Conservation (phyloP, 2,329 filamentous ascomycete genomes). For the Ascochyta koolunga region DNA sequence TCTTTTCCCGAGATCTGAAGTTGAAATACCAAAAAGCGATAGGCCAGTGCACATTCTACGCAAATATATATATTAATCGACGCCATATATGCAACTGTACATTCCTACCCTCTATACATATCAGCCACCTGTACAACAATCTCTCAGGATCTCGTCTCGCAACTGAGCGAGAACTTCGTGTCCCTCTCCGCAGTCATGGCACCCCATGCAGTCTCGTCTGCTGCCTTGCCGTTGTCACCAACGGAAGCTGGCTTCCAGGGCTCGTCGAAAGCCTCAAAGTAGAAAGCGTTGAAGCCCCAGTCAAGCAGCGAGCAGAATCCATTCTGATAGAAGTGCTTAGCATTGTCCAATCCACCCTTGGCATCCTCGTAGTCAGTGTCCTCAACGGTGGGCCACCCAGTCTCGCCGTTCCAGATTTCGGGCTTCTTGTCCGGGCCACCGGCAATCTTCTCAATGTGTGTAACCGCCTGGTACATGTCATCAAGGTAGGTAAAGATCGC, state of each 20-base stretch:
- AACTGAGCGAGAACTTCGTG: conserved; percentile 61
- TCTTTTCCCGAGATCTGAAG: too few relatives aligned
- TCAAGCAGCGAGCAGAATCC: conserved; percentile 68
- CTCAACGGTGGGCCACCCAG: conserved; percentile 45
- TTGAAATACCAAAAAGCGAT: too few relatives aligned
- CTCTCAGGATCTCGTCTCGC: conserved; percentile 38
- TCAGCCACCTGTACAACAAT: neutral
- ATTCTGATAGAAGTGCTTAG: conserved; percentile 64
- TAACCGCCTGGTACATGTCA: conserved; percentile 68
- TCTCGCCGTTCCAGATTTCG: conserved; percentile 60
- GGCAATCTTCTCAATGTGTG: conserved; percentile 65
- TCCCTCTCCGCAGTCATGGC: conserved; percentile 66
- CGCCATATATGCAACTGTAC: neutral
- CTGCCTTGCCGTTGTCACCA: conserved; percentile 66
- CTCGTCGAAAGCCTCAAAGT: conserved; percentile 77
- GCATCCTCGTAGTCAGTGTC: conserved; percentile 68
- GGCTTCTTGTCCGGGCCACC: conserved; percentile 59
- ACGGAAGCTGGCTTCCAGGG: conserved; percentile 69
- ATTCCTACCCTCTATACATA: neutral
- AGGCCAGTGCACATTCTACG: too few relatives aligned
- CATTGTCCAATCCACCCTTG: conserved; percentile 64
- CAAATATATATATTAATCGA: too few relatives aligned
- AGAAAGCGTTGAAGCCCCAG: conserved; percentile 73
- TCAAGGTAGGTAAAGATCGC: conserved; percentile 64
- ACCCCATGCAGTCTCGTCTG: conserved; percentile 73